A percentile compares a stretch with the other conserved stretches of the same genome.
Evolutionary conservation across 108 stramenopile species (phyloP).

Genomic region (Fistulifera solaris): DNA sequence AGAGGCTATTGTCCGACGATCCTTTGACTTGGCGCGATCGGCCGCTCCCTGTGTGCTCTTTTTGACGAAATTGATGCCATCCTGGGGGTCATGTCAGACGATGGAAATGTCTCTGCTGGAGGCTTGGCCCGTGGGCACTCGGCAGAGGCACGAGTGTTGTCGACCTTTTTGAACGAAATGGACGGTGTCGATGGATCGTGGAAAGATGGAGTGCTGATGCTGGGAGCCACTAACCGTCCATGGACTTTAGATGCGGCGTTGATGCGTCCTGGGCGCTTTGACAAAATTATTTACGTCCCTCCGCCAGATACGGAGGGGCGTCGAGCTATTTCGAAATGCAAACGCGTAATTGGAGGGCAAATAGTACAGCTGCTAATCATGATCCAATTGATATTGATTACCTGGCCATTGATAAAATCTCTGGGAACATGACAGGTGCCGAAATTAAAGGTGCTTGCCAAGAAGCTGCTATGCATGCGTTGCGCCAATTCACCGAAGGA

Average conservation of each 20-base stretch:
- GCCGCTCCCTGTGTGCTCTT: constrained; percentile 95
- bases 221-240: constrained; percentile 76
- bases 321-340: constrained; percentile 78
- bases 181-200: constrained; percentile 84
- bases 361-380: neutral
- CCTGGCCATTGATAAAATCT: constrained; percentile 44
- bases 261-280: constrained; percentile 70
- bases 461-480: constrained; percentile 45
- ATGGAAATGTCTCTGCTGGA: constrained; percentile 15
- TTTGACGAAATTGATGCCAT: constrained; percentile 99
- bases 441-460: constrained; percentile 78
- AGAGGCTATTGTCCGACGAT: constrained; percentile 87
- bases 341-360: constrained; percentile 30
- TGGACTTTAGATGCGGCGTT: constrained; percentile 80
- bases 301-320: constrained; percentile 87
- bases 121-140: constrained; percentile 66
- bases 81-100: constrained; percentile 32
- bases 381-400: constrained; percentile 27
- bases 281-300: constrained; percentile 83
- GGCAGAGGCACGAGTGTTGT: constrained; percentile 81
- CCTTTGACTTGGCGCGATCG: constrained; percentile 87
- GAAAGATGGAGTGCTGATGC: constrained; percentile 82
- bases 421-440: constrained; percentile 74
- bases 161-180: constrained; percentile 97
- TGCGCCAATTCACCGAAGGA: constrained; percentile 20